phyloP scores from a whole-genome alignment of 2,329 filamentous ascomycete species.

The Septoria petroselini region DNA sequence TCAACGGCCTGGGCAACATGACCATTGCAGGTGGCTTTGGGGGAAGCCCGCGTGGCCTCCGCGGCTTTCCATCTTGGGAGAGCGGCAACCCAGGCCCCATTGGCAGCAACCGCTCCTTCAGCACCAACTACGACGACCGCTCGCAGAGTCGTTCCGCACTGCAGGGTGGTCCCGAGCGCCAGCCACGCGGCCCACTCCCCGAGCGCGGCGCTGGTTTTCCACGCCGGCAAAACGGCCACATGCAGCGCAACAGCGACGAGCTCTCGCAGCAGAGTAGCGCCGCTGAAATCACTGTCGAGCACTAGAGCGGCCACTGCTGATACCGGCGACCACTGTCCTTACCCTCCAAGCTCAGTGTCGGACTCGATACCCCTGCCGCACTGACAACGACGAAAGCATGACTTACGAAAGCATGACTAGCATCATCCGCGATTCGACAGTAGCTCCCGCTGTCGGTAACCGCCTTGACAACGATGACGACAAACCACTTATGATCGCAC shows the following conservation, averaged over 20 bases:
- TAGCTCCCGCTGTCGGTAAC: conserved; percentile 14
- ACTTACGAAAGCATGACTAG: conserved; percentile 25
- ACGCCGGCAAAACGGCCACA: conserved; percentile 60
- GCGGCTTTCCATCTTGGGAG: conserved; percentile 61
- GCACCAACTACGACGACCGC: conserved; percentile 56
- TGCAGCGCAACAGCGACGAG: conserved; percentile 61
- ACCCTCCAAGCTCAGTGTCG: conserved; percentile 7
- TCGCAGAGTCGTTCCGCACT: conserved; percentile 47
- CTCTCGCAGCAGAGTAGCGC: conserved; percentile 56
- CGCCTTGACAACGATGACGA: conserved; percentile 20
- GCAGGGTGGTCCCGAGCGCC: conserved; percentile 53
- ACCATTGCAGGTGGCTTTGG: conserved; percentile 53
- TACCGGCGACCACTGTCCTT: conserved; percentile 10
- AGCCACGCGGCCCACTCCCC: conserved; percentile 60
- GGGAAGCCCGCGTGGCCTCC: conserved; percentile 57
- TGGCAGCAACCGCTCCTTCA: conserved; percentile 62
- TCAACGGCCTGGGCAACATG: conserved; percentile 62
- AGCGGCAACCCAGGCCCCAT: conserved; percentile 58
- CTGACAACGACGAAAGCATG: conserved; percentile 18
- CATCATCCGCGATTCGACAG: conserved; percentile 23
- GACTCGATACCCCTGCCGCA: background rate
- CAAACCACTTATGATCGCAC: conserved; percentile 23
- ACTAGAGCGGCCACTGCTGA: conserved; percentile 35
- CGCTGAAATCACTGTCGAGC: conserved; percentile 63
- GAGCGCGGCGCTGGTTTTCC: conserved; percentile 59